Base-by-base conservation (phyloP, 2,329 filamentous ascomycete genomes). In the Phyllosticta capitalensis region DNA sequence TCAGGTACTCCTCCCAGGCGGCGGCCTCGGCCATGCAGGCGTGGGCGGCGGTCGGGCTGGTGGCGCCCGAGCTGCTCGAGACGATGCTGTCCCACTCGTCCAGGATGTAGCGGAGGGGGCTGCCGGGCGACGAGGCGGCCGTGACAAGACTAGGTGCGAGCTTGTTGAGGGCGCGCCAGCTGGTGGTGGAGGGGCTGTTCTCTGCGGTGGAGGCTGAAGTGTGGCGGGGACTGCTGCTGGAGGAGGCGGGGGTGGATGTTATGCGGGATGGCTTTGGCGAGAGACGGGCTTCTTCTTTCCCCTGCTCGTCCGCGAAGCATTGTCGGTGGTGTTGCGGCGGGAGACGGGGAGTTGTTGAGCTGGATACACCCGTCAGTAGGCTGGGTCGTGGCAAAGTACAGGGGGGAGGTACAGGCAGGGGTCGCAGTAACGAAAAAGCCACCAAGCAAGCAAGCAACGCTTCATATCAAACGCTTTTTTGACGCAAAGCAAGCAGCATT, bases 61-160 rank as follows among this genome's bases (percentile, higher is more conserved):
- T 38, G 10, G 30, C 30, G 10, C 30, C 30, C 17, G 30, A 14
- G 10, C 28, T 30, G 30, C 30, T 38, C 5, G 58, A 56, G 9
- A 54, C 45, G 49, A 60, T 60, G 58, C 58, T 89, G 76, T 97
- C 92, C 89, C 90, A 95, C 69, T 96, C 91, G 64, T 86, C 88
- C 84, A 96, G 90, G 60, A 96, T 79, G 63, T 87, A 38, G 9
- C 30, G 30, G 17, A 38, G 30, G 10, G 30, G 30, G 10, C 30
- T 38, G 30, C 30, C 9, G 10, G 30, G 88, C 38, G 86, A 88
- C n/a, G 92, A 89, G 0, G 89, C 92, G 45, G 85, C 83, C 70
- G 90, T 89, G 65, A 96, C 76, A 66, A 90, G 91, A 65, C 84
- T 85, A 0, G 91, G 88, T 9, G 84, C 82, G 50, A 91, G 75